Percentiles rank a stretch among this genome's conserved stretches.
phyloP scores from a whole-genome alignment of 768 basidiomycete species.

The Lactifluus hygrophoroides region DNA sequence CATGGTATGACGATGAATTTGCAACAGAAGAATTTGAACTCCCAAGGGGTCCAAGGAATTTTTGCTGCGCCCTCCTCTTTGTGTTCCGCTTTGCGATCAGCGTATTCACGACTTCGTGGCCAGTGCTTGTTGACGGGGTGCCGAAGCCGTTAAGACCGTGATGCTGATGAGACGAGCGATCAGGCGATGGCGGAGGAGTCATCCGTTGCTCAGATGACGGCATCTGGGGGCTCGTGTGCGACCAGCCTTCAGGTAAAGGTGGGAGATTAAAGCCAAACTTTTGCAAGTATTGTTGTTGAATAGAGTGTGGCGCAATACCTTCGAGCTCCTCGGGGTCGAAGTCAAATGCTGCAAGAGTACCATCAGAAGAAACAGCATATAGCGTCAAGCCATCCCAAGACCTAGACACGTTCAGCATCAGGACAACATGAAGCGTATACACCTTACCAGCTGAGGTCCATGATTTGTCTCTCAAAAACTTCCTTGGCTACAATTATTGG shows the following conservation, averaged over 20 bases:
- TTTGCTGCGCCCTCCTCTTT: slow-evolving; percentile 43
- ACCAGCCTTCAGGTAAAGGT: slow-evolving; percentile 62
- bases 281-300: slow-evolving; percentile 70
- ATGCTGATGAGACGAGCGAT: slow-evolving; percentile 26
- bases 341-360: slow-evolving; percentile 81
- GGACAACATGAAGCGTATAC: too few relatives aligned
- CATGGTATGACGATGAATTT: neutral
- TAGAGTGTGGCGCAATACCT: slow-evolving; percentile 65
- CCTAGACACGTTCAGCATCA: slow-evolving; percentile 37
- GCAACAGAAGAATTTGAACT: slow-evolving; percentile 19
- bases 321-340: slow-evolving; percentile 77
- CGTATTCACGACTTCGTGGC: slow-evolving; percentile 45
- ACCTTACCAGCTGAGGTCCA: slow-evolving; percentile 89
- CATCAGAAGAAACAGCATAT: slow-evolving; percentile 94
- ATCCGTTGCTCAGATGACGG: slow-evolving; percentile 22
- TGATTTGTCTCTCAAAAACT: slow-evolving; percentile 88
- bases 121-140: slow-evolving; percentile 27
- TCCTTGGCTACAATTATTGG: slow-evolving; percentile 92
- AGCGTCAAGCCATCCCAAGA: slow-evolving; percentile 87
- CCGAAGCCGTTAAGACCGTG: slow-evolving; percentile 38
- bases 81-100: slow-evolving; percentile 64
- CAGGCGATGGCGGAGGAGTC: slow-evolving; percentile 45
- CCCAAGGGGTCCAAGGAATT: slow-evolving; percentile 28
- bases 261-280: slow-evolving; percentile 71
- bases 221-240: slow-evolving; percentile 34